Evolutionary conservation across 768 basidiomycete species (phyloP).

Genomic region (Lepiota venenata): DNA sequence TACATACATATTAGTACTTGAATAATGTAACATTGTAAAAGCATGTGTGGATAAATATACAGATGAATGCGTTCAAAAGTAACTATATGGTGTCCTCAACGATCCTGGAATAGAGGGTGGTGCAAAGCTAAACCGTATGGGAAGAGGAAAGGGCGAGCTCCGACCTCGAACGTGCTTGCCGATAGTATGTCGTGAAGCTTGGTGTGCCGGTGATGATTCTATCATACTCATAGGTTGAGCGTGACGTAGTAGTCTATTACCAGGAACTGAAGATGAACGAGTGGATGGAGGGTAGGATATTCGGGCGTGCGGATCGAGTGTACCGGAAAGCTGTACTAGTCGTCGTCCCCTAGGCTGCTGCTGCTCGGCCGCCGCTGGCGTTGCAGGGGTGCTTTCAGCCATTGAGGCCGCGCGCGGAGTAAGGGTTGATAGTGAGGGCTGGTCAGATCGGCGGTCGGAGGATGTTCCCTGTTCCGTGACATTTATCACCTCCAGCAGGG

Average conservation of each 20-base stretch:
- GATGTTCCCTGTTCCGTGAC: neutral
- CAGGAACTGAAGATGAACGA: neutral
- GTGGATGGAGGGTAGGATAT: neutral
- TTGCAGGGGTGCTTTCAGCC: neutral
- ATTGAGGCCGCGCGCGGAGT: neutral
- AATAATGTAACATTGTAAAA: too few species aligned
- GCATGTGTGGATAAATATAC: too few species aligned
- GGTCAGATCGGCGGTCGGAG: neutral
- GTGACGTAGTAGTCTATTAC: neutral
- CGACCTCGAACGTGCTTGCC: neutral
- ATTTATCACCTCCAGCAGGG: slow-evolving; percentile 2
- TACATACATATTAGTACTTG: too few species aligned
- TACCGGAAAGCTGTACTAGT: neutral
- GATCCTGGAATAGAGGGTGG: slow-evolving; percentile 8
- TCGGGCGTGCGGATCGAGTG: neutral
- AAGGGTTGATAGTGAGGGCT: neutral
- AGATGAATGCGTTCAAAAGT: neutral
- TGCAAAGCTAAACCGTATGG: slow-evolving; percentile 4
- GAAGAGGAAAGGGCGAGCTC: slow-evolving; percentile 4
- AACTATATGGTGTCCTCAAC: slow-evolving; percentile 1
- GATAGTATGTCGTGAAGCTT: neutral
- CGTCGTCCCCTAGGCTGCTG: neutral
- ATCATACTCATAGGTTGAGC: neutral
- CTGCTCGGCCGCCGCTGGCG: neutral
- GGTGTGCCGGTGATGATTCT: neutral